Evolutionary conservation across 176 grass and related monocot species (phyloP).

Genomic region (Carex pumila): DNA sequence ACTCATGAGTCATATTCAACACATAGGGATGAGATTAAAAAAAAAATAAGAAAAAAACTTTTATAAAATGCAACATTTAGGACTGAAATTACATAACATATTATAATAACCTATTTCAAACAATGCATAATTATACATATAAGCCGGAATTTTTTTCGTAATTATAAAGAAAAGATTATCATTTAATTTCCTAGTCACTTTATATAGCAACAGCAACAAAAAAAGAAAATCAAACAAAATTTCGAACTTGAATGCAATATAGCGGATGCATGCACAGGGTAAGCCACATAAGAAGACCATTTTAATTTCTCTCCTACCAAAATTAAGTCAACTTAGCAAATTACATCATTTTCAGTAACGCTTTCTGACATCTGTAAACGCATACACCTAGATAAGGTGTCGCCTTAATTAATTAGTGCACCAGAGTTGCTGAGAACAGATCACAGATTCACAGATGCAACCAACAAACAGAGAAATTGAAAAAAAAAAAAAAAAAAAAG

Average conservation of each 20-base stretch:
- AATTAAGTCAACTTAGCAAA: slow-evolving; percentile 13
- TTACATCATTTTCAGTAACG: slow-evolving; percentile 9
- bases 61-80: not conserved
- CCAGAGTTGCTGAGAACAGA: not conserved
- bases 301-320: not conserved
- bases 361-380: not conserved
- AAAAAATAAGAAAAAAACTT: not conserved
- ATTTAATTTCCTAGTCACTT: not conserved
- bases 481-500: not conserved
- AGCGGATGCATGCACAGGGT: not conserved
- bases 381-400: not conserved
- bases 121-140: not conserved
- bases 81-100: not conserved
- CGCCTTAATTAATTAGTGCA: slow-evolving; percentile 17
- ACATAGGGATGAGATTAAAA: not conserved
- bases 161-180: too few species aligned
- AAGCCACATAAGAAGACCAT: slow-evolving; percentile 7
- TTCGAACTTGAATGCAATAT: not conserved
- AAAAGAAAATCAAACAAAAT: not conserved
- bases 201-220: not conserved
- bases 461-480: not conserved
- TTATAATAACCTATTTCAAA: not conserved
- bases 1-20: not conserved
- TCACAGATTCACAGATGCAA: not conserved
- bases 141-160: not conserved